A percentile compares a stretch with the other conserved stretches of the same genome.
phyloP scores from a whole-genome alignment of 2,329 filamentous ascomycete genomes.

The Botrytis fabae region DNA sequence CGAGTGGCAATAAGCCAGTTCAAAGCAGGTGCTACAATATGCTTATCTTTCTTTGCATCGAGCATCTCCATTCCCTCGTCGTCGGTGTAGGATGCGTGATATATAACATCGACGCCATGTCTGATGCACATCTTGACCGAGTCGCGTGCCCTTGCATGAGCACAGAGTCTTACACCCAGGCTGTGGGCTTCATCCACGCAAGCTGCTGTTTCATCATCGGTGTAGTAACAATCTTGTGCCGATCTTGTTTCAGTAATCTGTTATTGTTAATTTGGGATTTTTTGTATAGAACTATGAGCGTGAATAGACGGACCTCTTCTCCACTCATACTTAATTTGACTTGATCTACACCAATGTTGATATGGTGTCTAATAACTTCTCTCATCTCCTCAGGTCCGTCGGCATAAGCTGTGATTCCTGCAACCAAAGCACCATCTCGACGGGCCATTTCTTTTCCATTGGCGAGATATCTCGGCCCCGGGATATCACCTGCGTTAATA shows the following conservation, averaged over 20 bases:
- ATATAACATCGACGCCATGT: conserved; percentile 49
- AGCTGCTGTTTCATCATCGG: conserved; percentile 47
- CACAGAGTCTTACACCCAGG: conserved; percentile 43
- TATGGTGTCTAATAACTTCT: conserved; percentile 43
- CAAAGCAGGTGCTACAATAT: conserved; percentile 46
- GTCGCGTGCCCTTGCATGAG: conserved; percentile 47
- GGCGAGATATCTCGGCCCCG: conserved; percentile 50
- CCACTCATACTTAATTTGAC: conserved; percentile 47
- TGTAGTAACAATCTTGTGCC: conserved; percentile 49
- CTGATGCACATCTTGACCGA: conserved; percentile 47
- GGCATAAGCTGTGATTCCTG: conserved; percentile 40
- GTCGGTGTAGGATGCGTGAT: conserved; percentile 48
- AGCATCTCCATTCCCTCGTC: conserved; percentile 44
- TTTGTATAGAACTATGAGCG: too few relatives aligned
- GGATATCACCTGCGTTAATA: conserved; percentile 50
- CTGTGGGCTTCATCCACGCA: conserved; percentile 49
- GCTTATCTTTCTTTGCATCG: conserved; percentile 44
- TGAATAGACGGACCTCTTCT: conserved; percentile 28
- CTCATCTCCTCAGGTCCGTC: conserved; percentile 47
- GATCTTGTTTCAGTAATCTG: conserved; percentile 38
- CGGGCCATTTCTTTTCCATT: conserved; percentile 52
- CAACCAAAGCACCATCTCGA: conserved; percentile 47
- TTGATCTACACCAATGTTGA: conserved; percentile 45
- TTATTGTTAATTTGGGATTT: neutral
- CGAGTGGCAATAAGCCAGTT: conserved; percentile 46